Conservation (phyloP, 345 rosid species). For the Pugionium dolabratum region DNA sequence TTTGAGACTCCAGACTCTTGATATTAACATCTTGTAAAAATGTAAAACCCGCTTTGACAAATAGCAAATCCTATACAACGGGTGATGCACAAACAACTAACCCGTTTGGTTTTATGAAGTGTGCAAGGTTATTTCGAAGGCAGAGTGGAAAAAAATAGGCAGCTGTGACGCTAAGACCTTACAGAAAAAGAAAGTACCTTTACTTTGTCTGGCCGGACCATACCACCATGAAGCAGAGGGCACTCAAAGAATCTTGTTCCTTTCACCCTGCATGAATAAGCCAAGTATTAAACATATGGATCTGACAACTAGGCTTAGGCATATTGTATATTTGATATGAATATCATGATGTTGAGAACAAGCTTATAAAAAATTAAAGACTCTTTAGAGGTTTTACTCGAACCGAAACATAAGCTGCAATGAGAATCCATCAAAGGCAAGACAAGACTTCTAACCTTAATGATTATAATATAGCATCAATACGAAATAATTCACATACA, state of each 20-base stretch:
- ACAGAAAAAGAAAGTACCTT: conserved; percentile 47
- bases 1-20: conserved; percentile 18
- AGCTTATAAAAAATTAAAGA: conserved; percentile 10
- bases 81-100: conserved; percentile 3
- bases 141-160: neutral
- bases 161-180: conserved; percentile 1
- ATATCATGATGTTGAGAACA: conserved; percentile 16
- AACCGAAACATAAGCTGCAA: conserved; percentile 15
- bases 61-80: neutral
- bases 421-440: conserved; percentile 12
- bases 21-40: neutral
- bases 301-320: conserved; percentile 11
- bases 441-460: conserved; percentile 2
- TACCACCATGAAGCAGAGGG: conserved; percentile 75
- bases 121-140: neutral
- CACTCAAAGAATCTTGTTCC: conserved; percentile 73
- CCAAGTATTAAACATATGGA: conserved; percentile 16
- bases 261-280: conserved; percentile 62
- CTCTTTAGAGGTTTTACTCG: neutral
- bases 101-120: conserved; percentile 4
- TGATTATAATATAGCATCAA: conserved; percentile 7
- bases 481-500: conserved; percentile 47
- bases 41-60: neutral
- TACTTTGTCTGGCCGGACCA: conserved; percentile 91
- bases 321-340: neutral